Evolutionary conservation across 2,329 filamentous ascomycete genomes (phyloP), one percentile per base, ranked within the genome.

Genomic region (Colletotrichum cereale): DNA sequence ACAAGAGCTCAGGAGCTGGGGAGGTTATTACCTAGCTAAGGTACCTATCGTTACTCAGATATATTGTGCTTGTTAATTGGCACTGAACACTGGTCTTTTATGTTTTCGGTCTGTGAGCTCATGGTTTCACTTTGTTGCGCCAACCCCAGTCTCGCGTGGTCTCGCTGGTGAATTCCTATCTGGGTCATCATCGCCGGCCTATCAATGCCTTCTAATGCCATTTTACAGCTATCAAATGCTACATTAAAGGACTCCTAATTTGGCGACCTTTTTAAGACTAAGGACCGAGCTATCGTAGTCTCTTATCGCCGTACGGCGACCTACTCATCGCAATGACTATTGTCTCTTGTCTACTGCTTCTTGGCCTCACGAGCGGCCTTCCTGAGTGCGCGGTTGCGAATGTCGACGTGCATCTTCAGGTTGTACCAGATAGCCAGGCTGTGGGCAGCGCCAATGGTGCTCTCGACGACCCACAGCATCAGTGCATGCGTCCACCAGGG

Each of bases 401-500:
- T 97, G 71, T 91, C 90, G 77, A 92, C 85, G 79, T 98, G 95
- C 91, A 97, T 95, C 75, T 84, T 85, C 74, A 86, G 82, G 80
- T 89, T 90, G 77, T 84, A 81, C 75, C 79, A 81, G 50, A 89
- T 83, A 14, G 82, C 84, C 29, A 87, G 57, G 18, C 80, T 79
- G 76, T 83, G 85, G 62, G 84, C 87, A 29, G 84, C 82, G 7
- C 88, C 88, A 40, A 87, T 77, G 0, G 88, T 85, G 74, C 83
- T 89, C 80, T 90, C 88, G 44, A 98, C 85, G 67, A 90, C 89
- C 92, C 93, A 98, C 74, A 96, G 91, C 90, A 98, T 93, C 65
- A 97, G 79, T 0, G 92, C 94, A 82, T 99, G 96, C 75, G 89
- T 93, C 95, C 95, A 98, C 85, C 92, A 98, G 0, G 96, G 97